A percentile compares a stretch with the other conserved stretches of the same genome.
Evolutionary conservation across 352 stramenopile genomes (phyloP).

Genomic region (Globisporangium cederbergense): DNA sequence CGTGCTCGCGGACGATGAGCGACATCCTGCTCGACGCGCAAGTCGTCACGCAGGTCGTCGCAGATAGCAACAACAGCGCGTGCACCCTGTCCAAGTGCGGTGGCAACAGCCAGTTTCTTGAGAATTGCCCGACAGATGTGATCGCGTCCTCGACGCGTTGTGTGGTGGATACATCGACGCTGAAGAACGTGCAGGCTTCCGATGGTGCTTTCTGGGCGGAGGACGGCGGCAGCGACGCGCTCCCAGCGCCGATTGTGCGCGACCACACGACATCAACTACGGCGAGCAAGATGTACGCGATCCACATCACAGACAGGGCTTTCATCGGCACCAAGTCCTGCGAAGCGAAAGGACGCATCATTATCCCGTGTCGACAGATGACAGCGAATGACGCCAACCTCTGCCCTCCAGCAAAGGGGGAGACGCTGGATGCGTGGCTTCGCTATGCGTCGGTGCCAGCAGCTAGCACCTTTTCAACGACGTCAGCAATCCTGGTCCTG

Average conservation of each 20-base stretch:
- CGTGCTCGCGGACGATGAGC: slow-evolving; percentile 51
- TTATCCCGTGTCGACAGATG: slow-evolving; percentile 62
- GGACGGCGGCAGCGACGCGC: slow-evolving; percentile 45
- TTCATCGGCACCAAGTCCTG: slow-evolving; percentile 55
- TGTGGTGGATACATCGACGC: slow-evolving; percentile 35
- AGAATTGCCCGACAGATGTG: slow-evolving; percentile 29
- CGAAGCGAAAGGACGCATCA: slow-evolving; percentile 47
- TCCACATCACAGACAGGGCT: slow-evolving; percentile 41
- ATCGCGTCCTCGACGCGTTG: slow-evolving; percentile 39
- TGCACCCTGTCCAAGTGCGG: slow-evolving; percentile 35
- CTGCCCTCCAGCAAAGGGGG: slow-evolving; percentile 29
- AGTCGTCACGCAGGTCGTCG: slow-evolving; percentile 29
- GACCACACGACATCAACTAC: slow-evolving; percentile 31
- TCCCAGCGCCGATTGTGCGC: slow-evolving; percentile 50
- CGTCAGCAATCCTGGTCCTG: slow-evolving; percentile 43
- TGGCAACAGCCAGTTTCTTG: slow-evolving; percentile 50
- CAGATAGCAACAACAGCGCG: slow-evolving; percentile 10
- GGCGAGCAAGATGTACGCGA: slow-evolving; percentile 41
- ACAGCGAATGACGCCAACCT: slow-evolving; percentile 41
- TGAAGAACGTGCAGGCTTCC: slow-evolving; percentile 23
- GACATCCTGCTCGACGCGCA: slow-evolving; percentile 50
- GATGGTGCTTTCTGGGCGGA: slow-evolving; percentile 56
- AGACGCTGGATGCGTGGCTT: slow-evolving; percentile 62
- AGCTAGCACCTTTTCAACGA: slow-evolving; percentile 46
- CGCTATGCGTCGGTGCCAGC: slow-evolving; percentile 30